Conservation (phyloP, 495 filamentous ascomycete species). For the Neurospora sp. region DNA sequence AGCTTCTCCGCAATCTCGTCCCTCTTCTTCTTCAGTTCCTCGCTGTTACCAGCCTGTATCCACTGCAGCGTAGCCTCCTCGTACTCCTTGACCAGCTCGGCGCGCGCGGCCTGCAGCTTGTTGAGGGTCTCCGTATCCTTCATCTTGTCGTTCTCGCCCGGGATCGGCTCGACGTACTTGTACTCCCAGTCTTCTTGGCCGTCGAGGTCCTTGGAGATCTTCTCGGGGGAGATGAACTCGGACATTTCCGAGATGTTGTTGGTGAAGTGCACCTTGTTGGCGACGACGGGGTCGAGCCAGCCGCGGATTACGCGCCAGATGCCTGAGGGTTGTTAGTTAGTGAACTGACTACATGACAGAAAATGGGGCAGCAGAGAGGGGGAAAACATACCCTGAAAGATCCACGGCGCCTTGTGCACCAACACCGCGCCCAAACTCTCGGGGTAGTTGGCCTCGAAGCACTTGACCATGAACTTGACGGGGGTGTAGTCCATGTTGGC, state of each 20-base stretch:
- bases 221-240: slow-evolving; percentile 57
- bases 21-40: slow-evolving; percentile 35
- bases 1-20: slow-evolving; percentile 48
- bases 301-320: slow-evolving; percentile 86
- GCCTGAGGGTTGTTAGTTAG: slow-evolving; percentile 28
- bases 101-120: slow-evolving; percentile 48
- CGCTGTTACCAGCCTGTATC: slow-evolving; percentile 40
- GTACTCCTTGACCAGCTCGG: slow-evolving; percentile 53
- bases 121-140: slow-evolving; percentile 55
- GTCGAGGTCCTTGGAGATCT: slow-evolving; percentile 71
- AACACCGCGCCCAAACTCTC: slow-evolving; percentile 84
- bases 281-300: slow-evolving; percentile 96
- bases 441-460: slow-evolving; percentile 98
- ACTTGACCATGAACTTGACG: slow-evolving; percentile 98
- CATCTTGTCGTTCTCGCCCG: slow-evolving; percentile 63
- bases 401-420: slow-evolving; percentile 95
- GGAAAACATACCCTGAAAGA: slow-evolving; percentile 72
- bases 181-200: slow-evolving; percentile 78
- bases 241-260: slow-evolving; percentile 71
- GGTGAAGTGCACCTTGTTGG: slow-evolving; percentile 89
- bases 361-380: not conserved
- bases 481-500: slow-evolving; percentile 98
- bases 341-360: not conserved
- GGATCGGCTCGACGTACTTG: slow-evolving; percentile 62
- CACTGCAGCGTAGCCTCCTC: slow-evolving; percentile 64